Base-by-base conservation (phyloP, 495 filamentous ascomycete species). In the Usnea hakonensis region DNA sequence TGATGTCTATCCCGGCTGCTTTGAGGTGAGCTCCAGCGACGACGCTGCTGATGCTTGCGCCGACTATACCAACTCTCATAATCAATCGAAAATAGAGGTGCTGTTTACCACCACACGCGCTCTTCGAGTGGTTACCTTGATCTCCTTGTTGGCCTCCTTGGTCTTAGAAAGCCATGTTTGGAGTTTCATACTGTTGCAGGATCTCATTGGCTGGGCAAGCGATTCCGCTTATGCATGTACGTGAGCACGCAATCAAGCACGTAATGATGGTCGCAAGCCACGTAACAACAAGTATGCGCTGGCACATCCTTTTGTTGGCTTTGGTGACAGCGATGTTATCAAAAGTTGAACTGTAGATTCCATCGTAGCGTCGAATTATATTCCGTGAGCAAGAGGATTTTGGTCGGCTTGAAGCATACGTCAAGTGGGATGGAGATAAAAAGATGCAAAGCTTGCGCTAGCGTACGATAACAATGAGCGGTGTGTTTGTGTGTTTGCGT, bases 21-120 rank as follows among this genome's bases (percentile, higher is more conserved):
- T 82, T 77, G 38, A 90, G 75, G 70, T 89, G 83, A 9, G 78
- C 84, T 21, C 85, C 84, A 14, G 83, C 75, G 5, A 79, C 78
- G 32, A 90, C 79, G 11, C 87, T 86, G 59, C 83, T 87, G 44
- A 89, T 84, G 11, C 87, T 86, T 33, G 85, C 86, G 4, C 87
- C 87, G 60, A 90, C 85, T 19, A 90, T 79, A 14, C 85, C 87
- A 1, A 88, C 82, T 33, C 70, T 71, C 41, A 75, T 74, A 41
- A 77, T 76, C 26, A 0, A 5, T 30, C 13, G 7, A 50, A 14
- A 30, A 14, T 26, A 26, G 21, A 44, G 3, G 10, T 0, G 1
- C 6, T 9, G 2, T 41, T 41, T 17, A 41, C 1, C 7, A 19
- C 5, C 9, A 17, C 17, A 11, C 35, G 35, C 35, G 11, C 5